A percentile compares a stretch with the other conserved stretches of the same genome.
These are phyloP conservation scores for Taphrina pruni DNA, from an alignment of 1,139 yeast species.

Conservation along the genomic window DNA sequence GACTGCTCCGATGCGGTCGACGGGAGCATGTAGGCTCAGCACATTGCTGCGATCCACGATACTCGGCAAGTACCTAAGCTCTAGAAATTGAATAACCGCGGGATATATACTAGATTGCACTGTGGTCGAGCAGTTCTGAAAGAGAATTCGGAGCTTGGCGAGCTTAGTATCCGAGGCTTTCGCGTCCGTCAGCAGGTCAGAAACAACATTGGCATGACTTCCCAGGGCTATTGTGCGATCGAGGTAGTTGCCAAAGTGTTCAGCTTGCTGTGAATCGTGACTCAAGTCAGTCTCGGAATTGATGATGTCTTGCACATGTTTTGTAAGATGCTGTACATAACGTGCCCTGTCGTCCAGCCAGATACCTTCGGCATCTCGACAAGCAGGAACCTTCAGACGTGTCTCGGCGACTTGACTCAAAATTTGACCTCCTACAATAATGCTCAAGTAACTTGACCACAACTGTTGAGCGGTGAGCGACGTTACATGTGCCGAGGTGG, in stretches of 20 bases:
- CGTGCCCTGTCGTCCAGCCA: constrained; percentile 14
- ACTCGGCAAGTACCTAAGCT: background rate
- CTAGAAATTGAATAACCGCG: background rate
- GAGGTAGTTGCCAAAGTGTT: constrained; percentile 6
- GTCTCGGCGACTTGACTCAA: constrained; percentile 16
- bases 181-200: background rate
- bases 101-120: background rate
- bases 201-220: background rate
- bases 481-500: background rate
- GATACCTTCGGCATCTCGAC: background rate
- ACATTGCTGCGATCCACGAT: background rate
- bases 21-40: background rate
- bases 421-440: constrained; percentile 16
- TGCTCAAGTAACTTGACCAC: constrained; percentile 11
- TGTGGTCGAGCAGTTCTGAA: background rate
- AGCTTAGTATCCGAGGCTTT: background rate
- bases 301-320: background rate
- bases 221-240: background rate
- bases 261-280: background rate
- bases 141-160: background rate
- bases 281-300: background rate
- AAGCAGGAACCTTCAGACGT: background rate
- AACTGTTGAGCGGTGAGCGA: constrained; percentile 14
- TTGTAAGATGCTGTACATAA: background rate
- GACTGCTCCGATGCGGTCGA: constrained; percentile 28